Evolutionary conservation across 208 protist genomes (phyloP).

Genomic region (Crithidia mellificae): DNA sequence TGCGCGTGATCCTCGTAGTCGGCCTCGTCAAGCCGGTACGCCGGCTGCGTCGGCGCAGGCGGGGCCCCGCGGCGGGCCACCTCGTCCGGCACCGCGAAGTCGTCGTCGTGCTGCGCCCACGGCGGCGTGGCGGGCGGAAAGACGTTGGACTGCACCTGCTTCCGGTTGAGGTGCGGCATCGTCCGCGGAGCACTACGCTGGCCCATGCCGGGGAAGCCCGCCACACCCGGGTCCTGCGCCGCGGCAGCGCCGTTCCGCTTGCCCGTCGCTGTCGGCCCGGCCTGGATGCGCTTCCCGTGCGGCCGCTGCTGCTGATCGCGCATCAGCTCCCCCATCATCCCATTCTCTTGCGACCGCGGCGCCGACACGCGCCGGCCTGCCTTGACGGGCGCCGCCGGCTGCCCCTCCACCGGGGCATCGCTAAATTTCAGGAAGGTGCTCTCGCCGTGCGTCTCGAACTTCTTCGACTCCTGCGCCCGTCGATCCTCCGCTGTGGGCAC

Average conservation of each 20-base stretch:
- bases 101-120: conserved; percentile 12
- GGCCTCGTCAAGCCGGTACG: conserved; percentile 14
- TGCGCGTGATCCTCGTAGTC: conserved; percentile 32
- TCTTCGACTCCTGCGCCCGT: conserved; percentile 41
- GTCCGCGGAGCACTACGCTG: conserved; percentile 20
- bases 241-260: neutral
- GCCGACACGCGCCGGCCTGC: neutral
- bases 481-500: conserved; percentile 24
- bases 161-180: conserved; percentile 28
- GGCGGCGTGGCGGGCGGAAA: conserved; percentile 24
- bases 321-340: conserved; percentile 38
- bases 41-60: neutral
- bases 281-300: conserved; percentile 17
- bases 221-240: conserved; percentile 23
- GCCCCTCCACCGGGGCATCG: conserved; percentile 21
- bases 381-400: conserved; percentile 1
- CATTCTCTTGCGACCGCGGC: conserved; percentile 9
- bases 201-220: conserved; percentile 53
- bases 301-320: conserved; percentile 23
- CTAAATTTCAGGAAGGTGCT: conserved; percentile 78
- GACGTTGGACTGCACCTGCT: conserved; percentile 31
- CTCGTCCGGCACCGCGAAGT: neutral
- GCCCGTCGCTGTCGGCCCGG: neutral
- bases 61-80: neutral
- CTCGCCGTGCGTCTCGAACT: conserved; percentile 52